Evolutionary conservation across 2,329 filamentous ascomycete species (phyloP).

Genomic region (Cladophialophora bantiana): DNA sequence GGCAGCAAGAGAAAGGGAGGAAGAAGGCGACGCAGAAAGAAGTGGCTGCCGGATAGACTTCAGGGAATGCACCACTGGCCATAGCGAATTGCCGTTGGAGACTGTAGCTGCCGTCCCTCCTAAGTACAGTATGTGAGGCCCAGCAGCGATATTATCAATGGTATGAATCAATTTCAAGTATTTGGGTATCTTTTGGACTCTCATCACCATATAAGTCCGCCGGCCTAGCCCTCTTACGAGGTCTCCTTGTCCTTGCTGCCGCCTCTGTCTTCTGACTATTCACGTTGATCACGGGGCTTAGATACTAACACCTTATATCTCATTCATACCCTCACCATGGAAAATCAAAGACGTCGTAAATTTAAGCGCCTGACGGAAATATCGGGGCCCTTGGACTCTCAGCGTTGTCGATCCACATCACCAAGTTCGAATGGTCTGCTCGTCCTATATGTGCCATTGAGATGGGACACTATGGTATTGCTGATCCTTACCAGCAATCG

Average conservation of each 20-base stretch:
- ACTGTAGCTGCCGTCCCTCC: too few relatives aligned
- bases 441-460: constrained; percentile 31
- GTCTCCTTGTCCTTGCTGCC: too few relatives aligned
- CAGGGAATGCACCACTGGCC: too few relatives aligned
- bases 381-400: constrained; percentile 21
- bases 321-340: constrained; percentile 31
- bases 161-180: too few relatives aligned
- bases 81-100: too few relatives aligned
- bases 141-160: too few relatives aligned
- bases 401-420: constrained; percentile 32
- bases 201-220: too few relatives aligned
- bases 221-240: too few relatives aligned
- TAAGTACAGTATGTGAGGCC: too few relatives aligned
- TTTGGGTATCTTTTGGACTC: too few relatives aligned
- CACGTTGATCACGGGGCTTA: constrained; percentile 32
- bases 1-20: not conserved
- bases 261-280: too few relatives aligned
- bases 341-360: constrained; percentile 25
- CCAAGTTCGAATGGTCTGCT: constrained; percentile 30
- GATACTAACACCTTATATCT: constrained; percentile 34
- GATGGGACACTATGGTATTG: constrained; percentile 32
- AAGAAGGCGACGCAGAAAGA: not conserved
- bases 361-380: constrained; percentile 11
- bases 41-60: too few relatives aligned
- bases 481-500: constrained; percentile 24